Base-by-base conservation (phyloP, 169 alveolate genomes). In the Besnoitia besnoiti region DNA sequence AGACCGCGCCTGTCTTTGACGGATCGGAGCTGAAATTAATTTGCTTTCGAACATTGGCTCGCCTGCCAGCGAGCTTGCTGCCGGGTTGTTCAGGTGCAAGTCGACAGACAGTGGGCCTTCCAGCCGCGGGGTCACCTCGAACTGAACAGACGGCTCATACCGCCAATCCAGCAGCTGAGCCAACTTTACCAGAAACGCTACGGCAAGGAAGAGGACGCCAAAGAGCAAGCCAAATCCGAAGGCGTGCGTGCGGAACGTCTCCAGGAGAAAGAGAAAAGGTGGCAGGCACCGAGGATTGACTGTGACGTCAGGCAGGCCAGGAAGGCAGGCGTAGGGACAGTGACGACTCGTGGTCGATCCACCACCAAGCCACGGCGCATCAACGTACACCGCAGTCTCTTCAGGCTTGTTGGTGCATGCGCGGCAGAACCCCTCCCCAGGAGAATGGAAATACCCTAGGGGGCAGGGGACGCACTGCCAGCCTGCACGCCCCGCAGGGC, bases 301-400 rank as follows among this genome's bases (percentile, higher is more conserved):
- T 8, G 85, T 37, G 42, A 76, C 93, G 46, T 87, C 91, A 0
- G 95, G 89, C 12, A 80, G 76, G 40, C 95, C 95, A 8, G 73
- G 88, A 4, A 89, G 44, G 85, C 95, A 93, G 37, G 89, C 93
- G 35, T 75, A 93, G 55, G 95, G 93, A 67, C 95, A 93, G 42
- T 89, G 47, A 44, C 85, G 77, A 61, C 33, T 75, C 40, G 85
- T 44, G 33, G 49, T 91, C 7, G 67, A 82, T 44, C 42, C 44
- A 4, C 12, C 30, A n/a, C 7, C 67, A n/a, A 55, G 67, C 67
- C 30, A 55, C 67, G 67, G 33, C 67, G 12, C 67, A 21, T 55
- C 33, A n/a, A 55, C 30, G 24, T 55, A 77, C 33, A 51, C 24
- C 4, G 80, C 82, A 35, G 39, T 73, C 51, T 42, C 90, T 44